Evolutionary conservation across 2,329 filamentous ascomycete genomes (phyloP).

Genomic region (Rhynchosporium agropyri): DNA sequence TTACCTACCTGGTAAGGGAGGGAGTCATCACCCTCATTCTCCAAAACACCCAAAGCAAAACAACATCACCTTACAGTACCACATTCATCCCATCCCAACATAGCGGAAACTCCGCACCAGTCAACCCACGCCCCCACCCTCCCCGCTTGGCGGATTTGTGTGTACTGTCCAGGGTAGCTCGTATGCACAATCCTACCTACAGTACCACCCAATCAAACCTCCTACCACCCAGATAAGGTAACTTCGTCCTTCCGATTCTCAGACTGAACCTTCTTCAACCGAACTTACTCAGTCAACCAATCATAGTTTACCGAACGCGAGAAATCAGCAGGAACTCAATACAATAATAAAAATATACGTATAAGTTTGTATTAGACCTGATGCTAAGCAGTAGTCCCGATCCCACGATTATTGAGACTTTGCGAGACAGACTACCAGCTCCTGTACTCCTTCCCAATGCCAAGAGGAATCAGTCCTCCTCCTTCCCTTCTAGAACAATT

Average conservation of each 20-base stretch:
- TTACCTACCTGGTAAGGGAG: no score
- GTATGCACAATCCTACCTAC: not conserved
- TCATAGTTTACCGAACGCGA: no score
- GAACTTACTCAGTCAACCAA: no score
- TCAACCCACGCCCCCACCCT: not conserved
- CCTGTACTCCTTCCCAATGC: no score
- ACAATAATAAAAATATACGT: no score
- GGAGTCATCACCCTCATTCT: no score
- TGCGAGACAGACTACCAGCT: no score
- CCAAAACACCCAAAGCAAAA: no score
- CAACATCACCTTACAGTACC: no score
- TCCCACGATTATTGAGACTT: no score
- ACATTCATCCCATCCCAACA: not conserved
- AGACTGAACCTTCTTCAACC: not conserved
- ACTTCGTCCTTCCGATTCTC: not conserved
- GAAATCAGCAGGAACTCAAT: no score
- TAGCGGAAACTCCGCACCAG: slow-evolving; percentile 9
- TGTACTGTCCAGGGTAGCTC: not conserved
- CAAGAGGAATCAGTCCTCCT: not conserved
- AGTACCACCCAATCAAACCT: not conserved
- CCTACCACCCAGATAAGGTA: not conserved
- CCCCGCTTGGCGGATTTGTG: not conserved
- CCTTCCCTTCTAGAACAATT: slow-evolving; percentile 11
- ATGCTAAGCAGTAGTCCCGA: not conserved
- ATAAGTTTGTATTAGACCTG: not conserved